Percentiles rank a stretch among this genome's conserved stretches.
These are phyloP conservation scores for Trichoderma citrinoviride DNA, from an alignment of 2,329 filamentous ascomycete genomes.

Conservation along the genomic window DNA sequence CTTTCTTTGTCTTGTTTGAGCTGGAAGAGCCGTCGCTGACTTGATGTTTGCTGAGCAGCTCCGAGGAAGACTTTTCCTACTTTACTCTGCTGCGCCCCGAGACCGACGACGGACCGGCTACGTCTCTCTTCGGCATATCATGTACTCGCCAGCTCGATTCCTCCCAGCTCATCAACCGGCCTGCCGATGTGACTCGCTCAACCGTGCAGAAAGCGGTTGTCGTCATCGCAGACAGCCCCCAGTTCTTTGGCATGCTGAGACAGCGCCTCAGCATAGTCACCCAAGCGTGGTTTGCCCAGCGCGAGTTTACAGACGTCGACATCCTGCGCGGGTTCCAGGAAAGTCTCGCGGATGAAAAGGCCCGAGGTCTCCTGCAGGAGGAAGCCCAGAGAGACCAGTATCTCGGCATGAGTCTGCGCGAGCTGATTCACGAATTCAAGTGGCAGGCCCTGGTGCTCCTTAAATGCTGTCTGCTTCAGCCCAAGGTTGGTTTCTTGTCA, in stretches of 20 bases:
- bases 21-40: constrained; percentile 21
- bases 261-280: constrained; percentile 89
- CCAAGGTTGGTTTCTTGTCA: constrained; percentile 65
- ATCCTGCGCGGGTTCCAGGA: constrained; percentile 90
- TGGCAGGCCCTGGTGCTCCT: constrained; percentile 92
- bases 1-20: not conserved
- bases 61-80: constrained; percentile 96
- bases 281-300: constrained; percentile 93
- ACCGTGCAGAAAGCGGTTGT: constrained; percentile 98
- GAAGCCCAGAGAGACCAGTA: constrained; percentile 81
- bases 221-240: constrained; percentile 86
- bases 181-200: constrained; percentile 89
- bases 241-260: constrained; percentile 84
- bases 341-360: constrained; percentile 69
- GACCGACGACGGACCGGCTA: constrained; percentile 54
- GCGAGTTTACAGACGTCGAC: constrained; percentile 85
- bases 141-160: constrained; percentile 91
- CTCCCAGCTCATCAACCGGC: constrained; percentile 70
- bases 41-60: constrained; percentile 46
- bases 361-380: constrained; percentile 54
- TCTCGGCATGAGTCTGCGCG: constrained; percentile 81
- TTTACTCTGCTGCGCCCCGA: constrained; percentile 79
- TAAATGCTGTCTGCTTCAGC: constrained; percentile 90
- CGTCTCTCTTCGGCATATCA: constrained; percentile 91
- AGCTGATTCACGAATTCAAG: constrained; percentile 91